Evolutionary conservation across 305 asterid species (phyloP).

Genomic region (Fraxinus nigra): DNA sequence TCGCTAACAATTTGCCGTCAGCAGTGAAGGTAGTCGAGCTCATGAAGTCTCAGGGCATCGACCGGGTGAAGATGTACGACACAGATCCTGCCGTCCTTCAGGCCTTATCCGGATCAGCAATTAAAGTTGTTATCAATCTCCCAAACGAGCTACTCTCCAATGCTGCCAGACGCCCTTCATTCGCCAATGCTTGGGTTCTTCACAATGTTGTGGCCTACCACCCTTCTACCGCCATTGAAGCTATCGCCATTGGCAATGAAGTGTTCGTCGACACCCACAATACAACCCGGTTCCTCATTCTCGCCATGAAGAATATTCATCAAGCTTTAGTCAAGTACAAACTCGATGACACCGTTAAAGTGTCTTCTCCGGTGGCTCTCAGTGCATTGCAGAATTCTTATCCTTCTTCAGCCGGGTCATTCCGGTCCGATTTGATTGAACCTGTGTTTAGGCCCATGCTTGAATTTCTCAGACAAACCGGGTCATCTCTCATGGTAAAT

Average conservation of each 20-base stretch:
- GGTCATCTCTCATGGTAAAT: conserved; percentile 74
- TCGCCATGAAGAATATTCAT: conserved; percentile 75
- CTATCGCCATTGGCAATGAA: conserved; percentile 89
- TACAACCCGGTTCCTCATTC: conserved; percentile 65
- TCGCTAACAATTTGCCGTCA: conserved; percentile 78
- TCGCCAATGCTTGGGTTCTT: conserved; percentile 68
- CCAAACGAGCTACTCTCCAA: conserved; percentile 77
- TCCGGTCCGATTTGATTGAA: conserved; percentile 58
- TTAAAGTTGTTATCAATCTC: conserved; percentile 63
- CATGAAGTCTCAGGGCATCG: conserved; percentile 61
- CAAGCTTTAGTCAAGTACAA: conserved; percentile 53
- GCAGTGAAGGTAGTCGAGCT: conserved; percentile 64
- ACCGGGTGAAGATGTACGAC: conserved; percentile 77
- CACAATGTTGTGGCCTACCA: conserved; percentile 62
- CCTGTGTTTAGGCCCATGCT: conserved; percentile 73
- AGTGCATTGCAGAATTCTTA: conserved; percentile 76
- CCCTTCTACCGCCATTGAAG: conserved; percentile 68
- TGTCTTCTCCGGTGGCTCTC: conserved; percentile 82
- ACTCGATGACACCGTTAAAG: conserved; percentile 44
- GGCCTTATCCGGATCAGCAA: conserved; percentile 67
- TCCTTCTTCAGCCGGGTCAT: conserved; percentile 85
- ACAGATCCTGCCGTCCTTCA: conserved; percentile 76
- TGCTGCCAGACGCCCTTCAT: conserved; percentile 68
- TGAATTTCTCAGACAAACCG: conserved; percentile 67
- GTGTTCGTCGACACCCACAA: conserved; percentile 79